Evolutionary conservation across 768 basidiomycete genomes (phyloP).

Genomic region (Ramaria rubella): DNA sequence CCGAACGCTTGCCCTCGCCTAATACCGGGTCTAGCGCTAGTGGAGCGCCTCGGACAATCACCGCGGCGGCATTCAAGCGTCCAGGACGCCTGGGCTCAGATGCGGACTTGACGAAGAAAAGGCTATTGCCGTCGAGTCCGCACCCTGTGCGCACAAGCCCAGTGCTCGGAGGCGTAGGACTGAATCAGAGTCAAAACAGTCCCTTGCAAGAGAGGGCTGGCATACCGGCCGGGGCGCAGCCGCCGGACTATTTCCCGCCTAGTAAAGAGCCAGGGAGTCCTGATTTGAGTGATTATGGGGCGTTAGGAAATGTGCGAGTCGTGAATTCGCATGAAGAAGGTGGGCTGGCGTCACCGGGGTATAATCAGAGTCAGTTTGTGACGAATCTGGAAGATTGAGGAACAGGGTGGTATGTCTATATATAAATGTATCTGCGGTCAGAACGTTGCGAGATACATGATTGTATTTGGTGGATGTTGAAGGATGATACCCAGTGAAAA

Average conservation of each 20-base stretch:
- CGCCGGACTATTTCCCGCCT: neutral
- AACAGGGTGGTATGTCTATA: no score
- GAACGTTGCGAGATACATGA: no score
- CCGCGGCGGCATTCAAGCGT: slow-evolving; percentile 70
- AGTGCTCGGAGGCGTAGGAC: slow-evolving; percentile 11
- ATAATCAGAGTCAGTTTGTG: slow-evolving; percentile 39
- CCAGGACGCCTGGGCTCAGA: slow-evolving; percentile 31
- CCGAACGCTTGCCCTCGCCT: slow-evolving; percentile 15
- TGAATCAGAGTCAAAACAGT: slow-evolving; percentile 12
- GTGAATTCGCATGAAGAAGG: slow-evolving; percentile 10
- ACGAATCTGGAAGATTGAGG: slow-evolving; percentile 35
- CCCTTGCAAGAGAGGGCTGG: no score
- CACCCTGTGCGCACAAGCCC: slow-evolving; percentile 20
- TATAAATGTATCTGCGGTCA: no score
- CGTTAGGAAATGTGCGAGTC: slow-evolving; percentile 7
- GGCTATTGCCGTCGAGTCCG: slow-evolving; percentile 40
- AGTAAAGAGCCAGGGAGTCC: slow-evolving; percentile 6
- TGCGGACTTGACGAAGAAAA: slow-evolving; percentile 39
- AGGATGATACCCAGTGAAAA: no score
- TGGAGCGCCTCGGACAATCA: slow-evolving; percentile 48
- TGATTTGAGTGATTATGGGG: slow-evolving; percentile 5
- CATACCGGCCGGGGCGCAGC: neutral
- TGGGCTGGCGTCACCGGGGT: slow-evolving; percentile 23
- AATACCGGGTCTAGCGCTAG: slow-evolving; percentile 25
- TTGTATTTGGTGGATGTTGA: no score